phyloP scores from a whole-genome alignment of 495 filamentous ascomycete genomes.

The Stereocaulon alpinum region DNA sequence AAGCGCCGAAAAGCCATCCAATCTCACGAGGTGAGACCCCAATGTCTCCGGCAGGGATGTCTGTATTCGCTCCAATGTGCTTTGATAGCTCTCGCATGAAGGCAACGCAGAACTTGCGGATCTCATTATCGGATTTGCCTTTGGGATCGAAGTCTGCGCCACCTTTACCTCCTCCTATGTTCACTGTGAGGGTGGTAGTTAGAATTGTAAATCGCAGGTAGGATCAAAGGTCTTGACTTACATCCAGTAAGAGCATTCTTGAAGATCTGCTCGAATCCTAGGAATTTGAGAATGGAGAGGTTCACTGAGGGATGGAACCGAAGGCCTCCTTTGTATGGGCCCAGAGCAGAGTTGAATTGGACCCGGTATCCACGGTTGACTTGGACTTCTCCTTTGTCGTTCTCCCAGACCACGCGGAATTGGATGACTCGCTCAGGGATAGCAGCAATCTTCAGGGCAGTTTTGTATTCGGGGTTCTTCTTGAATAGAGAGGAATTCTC shows the following conservation, averaged over 20 bases:
- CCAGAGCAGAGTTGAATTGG: constrained; percentile 97
- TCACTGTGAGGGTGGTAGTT: constrained; percentile 43
- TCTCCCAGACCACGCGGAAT: constrained; percentile 95
- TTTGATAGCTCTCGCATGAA: constrained; percentile 94
- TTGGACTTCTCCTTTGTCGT: constrained; percentile 79
- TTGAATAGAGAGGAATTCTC: constrained; percentile 89
- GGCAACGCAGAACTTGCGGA: constrained; percentile 89
- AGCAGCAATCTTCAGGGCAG: constrained; percentile 75
- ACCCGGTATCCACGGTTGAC: constrained; percentile 96
- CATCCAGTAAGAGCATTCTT: constrained; percentile 98
- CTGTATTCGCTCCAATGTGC: constrained; percentile 94
- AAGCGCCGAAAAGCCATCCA: constrained; percentile 91
- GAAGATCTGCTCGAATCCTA: constrained; percentile 98
- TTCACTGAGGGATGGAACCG: constrained; percentile 95
- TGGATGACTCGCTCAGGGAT: constrained; percentile 94
- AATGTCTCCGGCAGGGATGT: constrained; percentile 92
- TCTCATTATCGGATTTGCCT: constrained; percentile 95
- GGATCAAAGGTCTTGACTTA: constrained; percentile 39
- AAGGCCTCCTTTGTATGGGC: constrained; percentile 96
- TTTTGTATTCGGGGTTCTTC: constrained; percentile 87
- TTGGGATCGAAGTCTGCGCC: constrained; percentile 99
- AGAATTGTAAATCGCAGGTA: constrained; percentile 16
- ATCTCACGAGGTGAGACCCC: constrained; percentile 84
- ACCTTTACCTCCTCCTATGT: constrained; percentile 97
- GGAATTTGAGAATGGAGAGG: constrained; percentile 94